Evolutionary conservation across 2,329 filamentous ascomycete genomes (phyloP), one percentile per base, ranked within the genome.

Genomic region (Parascedosporium putredinis): DNA sequence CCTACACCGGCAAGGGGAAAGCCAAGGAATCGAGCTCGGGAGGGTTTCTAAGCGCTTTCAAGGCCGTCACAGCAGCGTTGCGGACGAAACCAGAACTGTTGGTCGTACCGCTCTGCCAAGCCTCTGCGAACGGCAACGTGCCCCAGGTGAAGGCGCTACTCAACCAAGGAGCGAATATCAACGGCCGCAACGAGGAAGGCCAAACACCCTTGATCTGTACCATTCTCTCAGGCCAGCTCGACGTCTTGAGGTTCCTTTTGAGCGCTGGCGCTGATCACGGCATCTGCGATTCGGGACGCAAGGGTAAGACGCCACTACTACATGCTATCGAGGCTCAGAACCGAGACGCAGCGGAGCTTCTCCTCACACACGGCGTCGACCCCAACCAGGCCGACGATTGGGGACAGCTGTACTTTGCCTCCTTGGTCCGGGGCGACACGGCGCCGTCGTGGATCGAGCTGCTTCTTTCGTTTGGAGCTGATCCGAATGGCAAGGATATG

Each of bases 21-120:
- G 27, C 27, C 27, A 31, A 31, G 27, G 27, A 31, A 31, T 31
- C 27, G 27, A n/a, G n/a, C n/a, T 31, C 27, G 12, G 27, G 27
- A 7, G 27, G 27, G 27, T 31, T 31, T 6, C 27, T 31, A 12
- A 31, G 27, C 27, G 27, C 63, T 0, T 63, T 67, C 55, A 66
- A 63, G 18, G 65, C 64, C 9, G 58, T 67, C 51, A 64, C 64
- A 0, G 53, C 61, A 5, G 54, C 54, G 6, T 52, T 68, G 4
- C 55, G 58, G 22, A 29, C 63, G 0, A 66, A 65, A n/a, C 64
- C 66, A 0, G 65, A 67, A 12, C 66, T 65, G 1, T 51, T 68
- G 3, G 65, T 64, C 1, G 61, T 62, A 1, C 64, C 65, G 1
- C 60, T 67, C 16, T 68, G 65, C 14, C 58, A 67, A 29, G 66